Percentiles rank a stretch among this genome's conserved stretches.
Evolutionary conservation across 202 grass and related monocot species (phyloP).

Genomic region (Musa balbisiana): DNA sequence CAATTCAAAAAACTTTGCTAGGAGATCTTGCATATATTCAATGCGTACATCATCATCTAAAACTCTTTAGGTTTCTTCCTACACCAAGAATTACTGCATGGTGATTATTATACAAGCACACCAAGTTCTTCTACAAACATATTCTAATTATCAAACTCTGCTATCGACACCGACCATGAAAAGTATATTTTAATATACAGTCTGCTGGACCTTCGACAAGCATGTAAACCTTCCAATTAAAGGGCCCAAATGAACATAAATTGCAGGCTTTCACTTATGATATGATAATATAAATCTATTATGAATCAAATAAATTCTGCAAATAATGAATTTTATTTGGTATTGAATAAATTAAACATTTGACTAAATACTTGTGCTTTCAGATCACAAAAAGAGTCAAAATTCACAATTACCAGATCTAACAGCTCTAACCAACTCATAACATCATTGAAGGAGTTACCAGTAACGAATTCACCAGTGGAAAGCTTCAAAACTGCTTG

Average conservation of each 20-base stretch:
- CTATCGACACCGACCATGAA: not conserved
- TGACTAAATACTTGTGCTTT: not conserved
- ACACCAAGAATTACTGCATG: not conserved
- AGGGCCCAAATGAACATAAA: too few species aligned
- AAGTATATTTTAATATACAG: not conserved
- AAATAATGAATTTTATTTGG: not conserved
- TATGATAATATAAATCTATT: too few species aligned
- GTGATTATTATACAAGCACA: not conserved
- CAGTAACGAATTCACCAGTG: slow-evolving; percentile 67
- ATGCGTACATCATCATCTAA: too few species aligned
- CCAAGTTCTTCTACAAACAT: not conserved
- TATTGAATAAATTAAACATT: not conserved
- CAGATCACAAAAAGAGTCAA: not conserved
- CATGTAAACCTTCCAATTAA: not conserved
- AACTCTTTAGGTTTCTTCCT: not conserved
- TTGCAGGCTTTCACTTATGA: too few species aligned
- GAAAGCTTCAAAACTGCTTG: slow-evolving; percentile 81
- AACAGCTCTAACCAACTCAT: slow-evolving; percentile 8
- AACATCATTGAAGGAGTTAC: slow-evolving; percentile 35
- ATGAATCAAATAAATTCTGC: not conserved
- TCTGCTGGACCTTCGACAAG: not conserved
- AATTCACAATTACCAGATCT: not conserved
- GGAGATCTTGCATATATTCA: too few species aligned
- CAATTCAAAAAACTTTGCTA: too few species aligned
- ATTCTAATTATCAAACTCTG: not conserved